Conservation (phyloP, 805 yeast species). For the Schizosaccharomyces cryophilus region DNA sequence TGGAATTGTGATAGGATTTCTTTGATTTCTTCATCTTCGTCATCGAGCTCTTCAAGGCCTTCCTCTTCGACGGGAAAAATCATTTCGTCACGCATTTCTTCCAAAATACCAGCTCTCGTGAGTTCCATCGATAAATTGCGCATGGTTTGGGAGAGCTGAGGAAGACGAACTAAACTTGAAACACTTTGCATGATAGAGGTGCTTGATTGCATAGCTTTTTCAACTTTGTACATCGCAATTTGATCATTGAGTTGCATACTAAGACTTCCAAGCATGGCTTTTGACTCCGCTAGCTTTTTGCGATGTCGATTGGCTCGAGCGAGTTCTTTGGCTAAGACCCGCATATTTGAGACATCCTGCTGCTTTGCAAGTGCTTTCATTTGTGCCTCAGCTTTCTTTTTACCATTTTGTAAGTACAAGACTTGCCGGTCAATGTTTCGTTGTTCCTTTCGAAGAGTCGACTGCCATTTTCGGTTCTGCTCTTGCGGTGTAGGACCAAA, state of each 20-base stretch:
- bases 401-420: neutral
- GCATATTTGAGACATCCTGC: neutral
- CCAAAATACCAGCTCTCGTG: constrained; percentile 32
- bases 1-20: constrained; percentile 24
- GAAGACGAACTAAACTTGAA: constrained; percentile 49
- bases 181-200: constrained; percentile 75
- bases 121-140: constrained; percentile 58
- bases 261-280: neutral
- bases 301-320: neutral
- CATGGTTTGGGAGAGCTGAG: constrained; percentile 62
- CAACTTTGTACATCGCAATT: constrained; percentile 23
- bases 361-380: neutral
- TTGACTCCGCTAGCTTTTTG: neutral
- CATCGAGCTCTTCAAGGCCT: constrained; percentile 29
- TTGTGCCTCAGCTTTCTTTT: neutral
- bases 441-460: neutral
- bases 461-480: constrained; percentile 1
- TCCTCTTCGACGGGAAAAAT: constrained; percentile 46
- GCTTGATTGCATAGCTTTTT: constrained; percentile 55
- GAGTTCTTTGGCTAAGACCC: neutral
- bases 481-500: constrained; percentile 3
- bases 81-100: constrained; percentile 86
- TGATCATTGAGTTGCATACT: constrained; percentile 2
- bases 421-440: neutral
- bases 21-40: constrained; percentile 37